A percentile compares a stretch with the other conserved stretches of the same genome.
Conservation (phyloP, 306 rosid species). For the Dryas alaskensis region DNA sequence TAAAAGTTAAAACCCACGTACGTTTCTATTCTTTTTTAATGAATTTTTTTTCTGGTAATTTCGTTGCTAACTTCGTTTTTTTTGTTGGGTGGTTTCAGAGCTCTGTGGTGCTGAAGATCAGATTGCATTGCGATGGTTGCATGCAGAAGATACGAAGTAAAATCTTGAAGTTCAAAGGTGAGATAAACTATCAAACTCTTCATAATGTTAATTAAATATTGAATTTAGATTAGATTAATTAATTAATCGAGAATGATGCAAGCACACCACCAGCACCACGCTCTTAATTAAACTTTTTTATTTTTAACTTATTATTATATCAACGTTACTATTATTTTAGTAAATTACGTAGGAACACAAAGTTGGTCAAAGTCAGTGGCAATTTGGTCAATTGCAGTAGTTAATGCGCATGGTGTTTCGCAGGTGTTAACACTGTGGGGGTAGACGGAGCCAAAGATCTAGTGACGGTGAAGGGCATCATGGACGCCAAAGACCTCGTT, state of each 20-base stretch:
- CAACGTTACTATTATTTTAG: background rate
- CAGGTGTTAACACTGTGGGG: conserved; percentile 68
- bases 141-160: conserved; percentile 56
- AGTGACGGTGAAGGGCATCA: conserved; percentile 62
- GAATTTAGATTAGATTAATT: background rate
- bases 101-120: conserved; percentile 64
- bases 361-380: background rate
- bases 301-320: no score
- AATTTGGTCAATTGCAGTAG: background rate
- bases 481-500: conserved; percentile 51
- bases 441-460: conserved; percentile 55
- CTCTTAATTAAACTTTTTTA: background rate
- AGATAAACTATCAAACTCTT: background rate
- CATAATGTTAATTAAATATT: background rate
- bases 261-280: background rate
- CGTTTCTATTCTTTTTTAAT: background rate
- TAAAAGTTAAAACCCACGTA: background rate
- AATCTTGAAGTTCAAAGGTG: conserved; percentile 54
- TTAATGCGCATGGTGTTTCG: conserved; percentile 12
- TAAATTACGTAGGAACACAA: background rate
- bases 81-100: conserved; percentile 42
- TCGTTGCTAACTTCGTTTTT: conserved; percentile 19
- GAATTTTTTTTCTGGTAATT: background rate
- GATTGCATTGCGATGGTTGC: conserved; percentile 87
- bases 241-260: background rate